phyloP scores from a whole-genome alignment of 441 rosid species.

The Kokia cookei region DNA sequence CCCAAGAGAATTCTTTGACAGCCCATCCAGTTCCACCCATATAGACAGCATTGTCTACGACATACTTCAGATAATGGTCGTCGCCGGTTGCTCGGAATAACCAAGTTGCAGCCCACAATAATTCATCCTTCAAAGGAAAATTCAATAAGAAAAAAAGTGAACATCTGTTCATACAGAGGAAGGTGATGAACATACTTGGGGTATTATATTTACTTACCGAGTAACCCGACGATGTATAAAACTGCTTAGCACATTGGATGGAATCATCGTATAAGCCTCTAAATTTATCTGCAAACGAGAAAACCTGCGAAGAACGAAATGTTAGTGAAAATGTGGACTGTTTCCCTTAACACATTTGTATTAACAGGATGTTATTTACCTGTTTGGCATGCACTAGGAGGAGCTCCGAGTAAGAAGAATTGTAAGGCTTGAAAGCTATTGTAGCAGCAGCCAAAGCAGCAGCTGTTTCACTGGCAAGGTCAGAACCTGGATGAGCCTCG shows the following conservation, averaged over 20 bases:
- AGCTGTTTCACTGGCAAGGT: conserved; percentile 85
- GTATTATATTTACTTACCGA: conserved; percentile 23
- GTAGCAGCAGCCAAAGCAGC: conserved; percentile 85
- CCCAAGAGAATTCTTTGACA: conserved; percentile 68
- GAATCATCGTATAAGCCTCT: conserved; percentile 60
- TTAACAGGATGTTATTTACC: conserved; percentile 25
- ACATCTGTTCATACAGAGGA: background rate
- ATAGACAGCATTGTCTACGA: conserved; percentile 43
- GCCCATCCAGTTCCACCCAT: conserved; percentile 74
- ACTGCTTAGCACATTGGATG: conserved; percentile 37
- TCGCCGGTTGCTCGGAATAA: conserved; percentile 48
- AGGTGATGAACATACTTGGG: background rate
- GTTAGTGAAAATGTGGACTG: background rate
- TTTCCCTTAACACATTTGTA: background rate
- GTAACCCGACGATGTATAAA: conserved; percentile 56
- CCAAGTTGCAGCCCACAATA: conserved; percentile 67
- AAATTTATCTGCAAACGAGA: conserved; percentile 52
- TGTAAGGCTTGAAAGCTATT: conserved; percentile 72
- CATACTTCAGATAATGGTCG: conserved; percentile 49
- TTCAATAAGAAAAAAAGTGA: background rate
- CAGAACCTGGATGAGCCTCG: conserved; percentile 68
- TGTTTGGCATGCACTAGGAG: conserved; percentile 73
- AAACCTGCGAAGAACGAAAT: conserved; percentile 33
- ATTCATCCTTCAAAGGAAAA: conserved; percentile 40
- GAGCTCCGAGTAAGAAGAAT: conserved; percentile 67